A percentile compares a stretch with the other conserved stretches of the same genome.
These are phyloP conservation scores for Coniochaeta ligniaria DNA, from an alignment of 2,329 filamentous ascomycete species.

Conservation along the genomic window DNA sequence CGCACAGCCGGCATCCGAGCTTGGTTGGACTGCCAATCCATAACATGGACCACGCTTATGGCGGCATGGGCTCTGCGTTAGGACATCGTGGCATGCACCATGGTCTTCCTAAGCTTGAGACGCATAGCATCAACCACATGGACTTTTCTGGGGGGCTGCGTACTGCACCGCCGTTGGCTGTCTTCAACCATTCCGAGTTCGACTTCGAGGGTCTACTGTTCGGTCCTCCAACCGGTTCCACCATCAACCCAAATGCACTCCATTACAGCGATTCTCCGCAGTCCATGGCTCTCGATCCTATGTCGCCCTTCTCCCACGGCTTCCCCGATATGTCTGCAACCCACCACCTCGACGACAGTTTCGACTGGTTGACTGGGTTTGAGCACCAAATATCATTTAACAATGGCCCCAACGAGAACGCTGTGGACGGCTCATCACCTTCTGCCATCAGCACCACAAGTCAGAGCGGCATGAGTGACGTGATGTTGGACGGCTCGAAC, in stretches of 20 bases:
- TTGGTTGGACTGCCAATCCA: constrained; percentile 60
- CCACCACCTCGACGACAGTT: constrained; percentile 65
- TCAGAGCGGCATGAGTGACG: constrained; percentile 84
- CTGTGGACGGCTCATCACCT: constrained; percentile 87
- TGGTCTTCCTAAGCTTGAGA: constrained; percentile 77
- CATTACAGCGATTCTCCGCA: constrained; percentile 79
- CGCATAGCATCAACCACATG: constrained; percentile 57
- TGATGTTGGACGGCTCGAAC: constrained; percentile 78
- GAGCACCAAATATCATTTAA: constrained; percentile 69
- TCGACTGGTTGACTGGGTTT: constrained; percentile 78
- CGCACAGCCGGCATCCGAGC: constrained; percentile 67
- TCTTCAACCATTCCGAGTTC: constrained; percentile 55
- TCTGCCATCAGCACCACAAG: constrained; percentile 94
- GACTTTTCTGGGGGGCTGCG: constrained; percentile 64
- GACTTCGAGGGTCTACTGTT: constrained; percentile 67
- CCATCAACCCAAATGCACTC: constrained; percentile 65
- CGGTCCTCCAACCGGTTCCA: constrained; percentile 55
- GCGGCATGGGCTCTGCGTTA: constrained; percentile 63
- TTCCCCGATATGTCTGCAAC: constrained; percentile 38
- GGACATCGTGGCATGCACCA: constrained; percentile 54
- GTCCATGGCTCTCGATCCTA: constrained; percentile 54
- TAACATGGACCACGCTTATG: constrained; percentile 55
- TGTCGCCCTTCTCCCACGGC: constrained; percentile 49
- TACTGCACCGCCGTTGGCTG: constrained; percentile 64
- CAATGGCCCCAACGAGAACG: constrained; percentile 61